phyloP scores from a whole-genome alignment of 2,329 filamentous ascomycete species.

The Alternaria sp. region DNA sequence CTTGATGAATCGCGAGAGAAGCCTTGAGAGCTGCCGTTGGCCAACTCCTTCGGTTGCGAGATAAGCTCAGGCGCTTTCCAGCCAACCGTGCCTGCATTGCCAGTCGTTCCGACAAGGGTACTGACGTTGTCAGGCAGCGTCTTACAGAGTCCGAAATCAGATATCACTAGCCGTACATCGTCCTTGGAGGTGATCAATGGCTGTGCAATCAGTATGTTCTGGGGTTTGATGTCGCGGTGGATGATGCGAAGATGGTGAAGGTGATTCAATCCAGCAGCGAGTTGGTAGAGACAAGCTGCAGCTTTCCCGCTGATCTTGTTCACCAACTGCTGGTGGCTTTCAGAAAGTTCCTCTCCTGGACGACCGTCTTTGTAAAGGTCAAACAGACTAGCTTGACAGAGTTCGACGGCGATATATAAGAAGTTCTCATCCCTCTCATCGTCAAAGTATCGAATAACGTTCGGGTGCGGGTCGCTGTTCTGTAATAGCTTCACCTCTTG shows the following conservation, averaged over 20 bases:
- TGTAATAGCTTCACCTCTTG: slow-evolving; percentile 90
- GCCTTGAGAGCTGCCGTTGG: slow-evolving; percentile 53
- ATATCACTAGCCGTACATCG: slow-evolving; percentile 86
- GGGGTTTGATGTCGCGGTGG: slow-evolving; percentile 95
- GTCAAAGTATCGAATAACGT: slow-evolving; percentile 96
- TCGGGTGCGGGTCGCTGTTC: slow-evolving; percentile 94
- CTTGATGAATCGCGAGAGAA: slow-evolving; percentile 53
- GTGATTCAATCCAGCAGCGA: slow-evolving; percentile 87
- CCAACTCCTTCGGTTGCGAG: slow-evolving; percentile 61
- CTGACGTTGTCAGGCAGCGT: slow-evolving; percentile 94
- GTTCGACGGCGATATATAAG: slow-evolving; percentile 93
- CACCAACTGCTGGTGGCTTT: slow-evolving; percentile 72
- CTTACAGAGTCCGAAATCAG: slow-evolving; percentile 97
- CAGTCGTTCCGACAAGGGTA: slow-evolving; percentile 92
- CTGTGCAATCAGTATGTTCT: slow-evolving; percentile 88
- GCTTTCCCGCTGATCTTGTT: slow-evolving; percentile 77
- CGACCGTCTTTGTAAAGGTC: slow-evolving; percentile 80
- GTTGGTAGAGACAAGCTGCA: slow-evolving; percentile 83
- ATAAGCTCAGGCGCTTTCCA: slow-evolving; percentile 97
- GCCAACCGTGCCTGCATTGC: slow-evolving; percentile 91
- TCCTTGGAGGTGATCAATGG: slow-evolving; percentile 73
- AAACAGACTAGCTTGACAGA: slow-evolving; percentile 91
- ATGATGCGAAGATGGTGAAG: slow-evolving; percentile 93
- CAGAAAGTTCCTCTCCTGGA: slow-evolving; percentile 59
- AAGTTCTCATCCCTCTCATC: slow-evolving; percentile 90